phyloP scores from a whole-genome alignment of 768 basidiomycete genomes.

The Flagelloscypha sp. region DNA sequence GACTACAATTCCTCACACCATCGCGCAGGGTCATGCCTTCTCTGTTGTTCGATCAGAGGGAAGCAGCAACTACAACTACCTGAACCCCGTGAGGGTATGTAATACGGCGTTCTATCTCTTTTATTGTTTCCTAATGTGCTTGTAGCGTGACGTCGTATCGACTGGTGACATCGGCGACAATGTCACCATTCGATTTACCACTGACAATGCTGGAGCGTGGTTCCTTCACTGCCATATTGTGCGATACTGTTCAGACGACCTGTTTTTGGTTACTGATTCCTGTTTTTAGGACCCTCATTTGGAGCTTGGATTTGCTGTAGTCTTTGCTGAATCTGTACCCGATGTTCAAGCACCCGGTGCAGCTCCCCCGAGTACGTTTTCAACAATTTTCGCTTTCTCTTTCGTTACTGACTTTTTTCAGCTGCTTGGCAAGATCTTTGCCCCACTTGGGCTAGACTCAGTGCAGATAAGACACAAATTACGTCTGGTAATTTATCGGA shows the following conservation, averaged over 20 bases:
- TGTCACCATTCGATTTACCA: conserved; percentile 37
- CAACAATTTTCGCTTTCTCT: conserved; percentile 4
- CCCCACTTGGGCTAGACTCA: conserved; percentile 18
- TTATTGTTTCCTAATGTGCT: too few species aligned
- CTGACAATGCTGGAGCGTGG: conserved; percentile 46
- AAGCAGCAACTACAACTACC: conserved; percentile 29
- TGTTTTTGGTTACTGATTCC: not conserved
- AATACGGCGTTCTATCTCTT: too few species aligned
- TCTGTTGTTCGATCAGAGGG: conserved; percentile 32
- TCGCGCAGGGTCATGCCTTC: conserved; percentile 40
- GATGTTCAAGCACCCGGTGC: too few species aligned
- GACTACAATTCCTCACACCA: too few species aligned
- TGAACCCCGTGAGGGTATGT: conserved; percentile 43
- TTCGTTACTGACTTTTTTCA: too few species aligned
- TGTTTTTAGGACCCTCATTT: too few species aligned
- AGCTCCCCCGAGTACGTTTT: too few species aligned
- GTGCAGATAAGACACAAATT: too few species aligned
- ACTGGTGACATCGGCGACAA: conserved; percentile 11
- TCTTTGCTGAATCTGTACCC: conserved; percentile 8
- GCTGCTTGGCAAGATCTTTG: conserved; percentile 27
- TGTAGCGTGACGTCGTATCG: conserved; percentile 36
- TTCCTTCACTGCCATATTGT: conserved; percentile 15
- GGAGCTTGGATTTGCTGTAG: conserved; percentile 2
- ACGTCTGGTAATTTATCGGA: too few species aligned
- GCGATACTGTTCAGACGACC: not conserved